Evolutionary conservation across 2,329 filamentous ascomycete genomes (phyloP).

Genomic region (Diaporthe eres): DNA sequence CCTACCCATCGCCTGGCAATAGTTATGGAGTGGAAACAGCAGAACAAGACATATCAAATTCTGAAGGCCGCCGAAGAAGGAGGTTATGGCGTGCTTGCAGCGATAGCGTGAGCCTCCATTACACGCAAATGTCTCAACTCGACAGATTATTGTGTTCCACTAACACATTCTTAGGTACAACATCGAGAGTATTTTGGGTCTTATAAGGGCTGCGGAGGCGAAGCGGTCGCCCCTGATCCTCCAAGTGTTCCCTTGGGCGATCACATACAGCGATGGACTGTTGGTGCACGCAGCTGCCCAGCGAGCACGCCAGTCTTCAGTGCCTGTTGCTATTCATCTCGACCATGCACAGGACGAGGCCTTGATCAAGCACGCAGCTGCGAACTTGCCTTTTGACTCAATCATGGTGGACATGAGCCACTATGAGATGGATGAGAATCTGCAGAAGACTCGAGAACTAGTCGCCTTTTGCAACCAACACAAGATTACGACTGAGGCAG

Average conservation of each 20-base stretch:
- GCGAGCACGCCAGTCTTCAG: slow-evolving; percentile 63
- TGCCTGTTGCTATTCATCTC: slow-evolving; percentile 72
- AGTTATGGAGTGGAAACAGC: slow-evolving; percentile 39
- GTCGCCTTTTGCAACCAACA: slow-evolving; percentile 74
- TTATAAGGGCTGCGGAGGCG: slow-evolving; percentile 63
- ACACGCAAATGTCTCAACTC: neutral
- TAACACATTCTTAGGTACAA: slow-evolving; percentile 62
- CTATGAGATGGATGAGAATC: slow-evolving; percentile 79
- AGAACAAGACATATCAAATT: slow-evolving; percentile 40
- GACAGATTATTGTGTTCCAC: neutral
- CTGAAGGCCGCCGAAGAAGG: slow-evolving; percentile 39
- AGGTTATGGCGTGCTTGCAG: slow-evolving; percentile 38
- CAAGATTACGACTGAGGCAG: slow-evolving; percentile 78
- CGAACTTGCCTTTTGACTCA: slow-evolving; percentile 70
- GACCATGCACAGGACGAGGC: slow-evolving; percentile 73
- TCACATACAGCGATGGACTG: slow-evolving; percentile 69
- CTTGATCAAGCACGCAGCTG: slow-evolving; percentile 67
- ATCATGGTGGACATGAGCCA: slow-evolving; percentile 85
- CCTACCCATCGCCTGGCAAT: neutral
- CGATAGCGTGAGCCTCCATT: slow-evolving; percentile 32
- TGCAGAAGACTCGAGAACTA: slow-evolving; percentile 73
- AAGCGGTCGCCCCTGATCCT: slow-evolving; percentile 75
- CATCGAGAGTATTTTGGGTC: slow-evolving; percentile 73
- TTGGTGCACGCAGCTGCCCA: slow-evolving; percentile 66
- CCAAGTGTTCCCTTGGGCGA: slow-evolving; percentile 79